Conservation (phyloP, 2,329 filamentous ascomycete species). For the Neofusicoccum ribis region DNA sequence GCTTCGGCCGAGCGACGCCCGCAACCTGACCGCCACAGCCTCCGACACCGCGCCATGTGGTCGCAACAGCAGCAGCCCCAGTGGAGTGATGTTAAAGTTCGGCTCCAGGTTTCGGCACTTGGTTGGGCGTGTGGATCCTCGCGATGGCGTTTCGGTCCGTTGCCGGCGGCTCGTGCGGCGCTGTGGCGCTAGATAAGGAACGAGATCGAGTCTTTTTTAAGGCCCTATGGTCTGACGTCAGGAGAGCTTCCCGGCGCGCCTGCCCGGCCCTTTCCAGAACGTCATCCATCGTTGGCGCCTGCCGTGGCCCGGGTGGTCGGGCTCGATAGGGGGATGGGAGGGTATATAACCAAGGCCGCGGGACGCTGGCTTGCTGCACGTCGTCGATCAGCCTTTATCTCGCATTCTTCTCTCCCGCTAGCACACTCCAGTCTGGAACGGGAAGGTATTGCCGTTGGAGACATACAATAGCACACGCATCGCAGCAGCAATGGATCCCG, state of each 20-base stretch:
- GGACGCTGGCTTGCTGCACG: neutral
- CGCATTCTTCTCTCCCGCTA: neutral
- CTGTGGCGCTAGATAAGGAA: neutral
- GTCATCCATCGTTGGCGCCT: neutral
- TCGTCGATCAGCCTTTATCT: neutral
- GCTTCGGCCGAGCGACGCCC: neutral
- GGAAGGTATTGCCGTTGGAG: neutral
- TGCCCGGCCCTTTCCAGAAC: neutral
- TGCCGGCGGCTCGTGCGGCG: neutral
- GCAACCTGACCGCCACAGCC: neutral
- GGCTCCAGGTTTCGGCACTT: constrained; percentile 14
- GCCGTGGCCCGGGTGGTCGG: neutral
- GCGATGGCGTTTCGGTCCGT: neutral
- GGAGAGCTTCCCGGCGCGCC: neutral
- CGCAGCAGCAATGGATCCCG: neutral
- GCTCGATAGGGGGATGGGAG: neutral
- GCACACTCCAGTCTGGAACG: neutral
- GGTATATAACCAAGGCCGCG: neutral
- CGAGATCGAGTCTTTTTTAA: neutral
- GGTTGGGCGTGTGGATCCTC: neutral
- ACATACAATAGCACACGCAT: neutral
- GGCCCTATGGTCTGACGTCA: neutral
- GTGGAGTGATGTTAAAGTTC: constrained; percentile 12
- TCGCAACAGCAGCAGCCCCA: neutral
- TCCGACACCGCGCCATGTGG: neutral